These are phyloP conservation scores for Leccinum pellstonianum DNA, from an alignment of 768 basidiomycete species.

Conservation along the genomic window DNA sequence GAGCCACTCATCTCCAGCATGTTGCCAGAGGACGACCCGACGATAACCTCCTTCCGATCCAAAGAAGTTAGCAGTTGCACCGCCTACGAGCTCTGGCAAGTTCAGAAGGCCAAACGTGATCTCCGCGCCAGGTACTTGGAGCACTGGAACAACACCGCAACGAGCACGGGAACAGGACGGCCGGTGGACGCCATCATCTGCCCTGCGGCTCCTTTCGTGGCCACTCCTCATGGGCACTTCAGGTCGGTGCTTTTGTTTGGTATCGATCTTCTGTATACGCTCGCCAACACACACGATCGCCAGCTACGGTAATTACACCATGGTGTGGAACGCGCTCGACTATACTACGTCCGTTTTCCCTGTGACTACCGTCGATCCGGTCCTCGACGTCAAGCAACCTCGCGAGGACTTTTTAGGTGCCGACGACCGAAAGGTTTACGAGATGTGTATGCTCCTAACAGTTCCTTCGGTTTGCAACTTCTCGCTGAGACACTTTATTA, in stretches of 20 bases:
- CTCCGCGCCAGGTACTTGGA: conserved; percentile 59
- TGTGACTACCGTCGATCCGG: conserved; percentile 56
- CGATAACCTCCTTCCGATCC: conserved; percentile 19
- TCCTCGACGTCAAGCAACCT: conserved; percentile 47
- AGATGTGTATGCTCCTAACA: conserved; percentile 46
- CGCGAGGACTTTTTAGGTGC: conserved; percentile 46
- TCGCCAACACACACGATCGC: background rate
- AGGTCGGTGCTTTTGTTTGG: conserved; percentile 36
- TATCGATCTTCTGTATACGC: background rate
- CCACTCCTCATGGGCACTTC: conserved; percentile 62
- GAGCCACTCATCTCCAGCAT: conserved; percentile 55
- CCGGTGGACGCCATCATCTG: conserved; percentile 75
- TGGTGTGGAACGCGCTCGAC: conserved; percentile 69
- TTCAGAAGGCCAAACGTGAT: conserved; percentile 46
- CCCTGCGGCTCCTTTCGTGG: conserved; percentile 58
- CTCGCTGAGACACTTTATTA: conserved; percentile 23
- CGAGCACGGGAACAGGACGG: conserved; percentile 60
- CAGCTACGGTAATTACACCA: conserved; percentile 54
- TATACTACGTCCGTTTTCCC: conserved; percentile 63
- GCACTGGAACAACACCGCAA: conserved; percentile 56
- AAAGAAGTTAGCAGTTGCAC: conserved; percentile 31
- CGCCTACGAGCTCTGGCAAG: conserved; percentile 67
- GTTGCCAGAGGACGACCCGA: conserved; percentile 32
- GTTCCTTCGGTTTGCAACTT: background rate
- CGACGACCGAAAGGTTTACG: conserved; percentile 48